These are phyloP conservation scores for Crithidia thermophila DNA, from an alignment of 208 protist genomes.

Conservation along the genomic window DNA sequence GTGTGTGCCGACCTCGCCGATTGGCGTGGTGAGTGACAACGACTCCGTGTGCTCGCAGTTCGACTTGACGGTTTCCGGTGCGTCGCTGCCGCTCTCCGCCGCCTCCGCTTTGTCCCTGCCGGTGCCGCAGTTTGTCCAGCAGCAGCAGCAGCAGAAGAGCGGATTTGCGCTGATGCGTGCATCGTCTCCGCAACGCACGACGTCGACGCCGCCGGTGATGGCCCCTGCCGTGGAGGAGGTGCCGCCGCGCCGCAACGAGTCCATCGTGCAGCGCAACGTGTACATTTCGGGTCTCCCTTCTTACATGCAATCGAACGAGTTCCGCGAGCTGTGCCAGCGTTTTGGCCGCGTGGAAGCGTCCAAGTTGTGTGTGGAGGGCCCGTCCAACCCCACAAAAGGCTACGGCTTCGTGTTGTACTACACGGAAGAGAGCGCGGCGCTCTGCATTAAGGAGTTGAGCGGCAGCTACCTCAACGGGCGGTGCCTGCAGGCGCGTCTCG, in stretches of 20 bases:
- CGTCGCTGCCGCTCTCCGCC: not conserved
- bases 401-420: conserved; percentile 80
- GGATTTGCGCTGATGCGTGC: not conserved
- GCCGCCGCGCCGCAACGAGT: not conserved
- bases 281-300: conserved; percentile 74
- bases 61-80: too few relatives aligned
- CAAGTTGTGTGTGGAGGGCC: conserved; percentile 56
- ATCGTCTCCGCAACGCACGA: not conserved
- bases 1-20: too few relatives aligned
- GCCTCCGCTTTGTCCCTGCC: too few relatives aligned
- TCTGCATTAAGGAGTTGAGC: conserved; percentile 55
- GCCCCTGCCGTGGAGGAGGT: too few relatives aligned
- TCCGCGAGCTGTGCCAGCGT: conserved; percentile 64
- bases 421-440: conserved; percentile 41
- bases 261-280: conserved; percentile 56
- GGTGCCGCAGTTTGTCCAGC: not conserved
- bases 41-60: too few relatives aligned
- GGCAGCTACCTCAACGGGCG: conserved; percentile 37
- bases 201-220: too few relatives aligned
- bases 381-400: conserved; percentile 45
- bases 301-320: conserved; percentile 45
- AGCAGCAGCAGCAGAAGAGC: not conserved
- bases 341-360: conserved; percentile 72
- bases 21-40: too few relatives aligned
- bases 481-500: conserved; percentile 54